A percentile compares a stretch with the other conserved stretches of the same genome.
Evolutionary conservation across 441 rosid species (phyloP).

Genomic region (Viola pubescens): DNA sequence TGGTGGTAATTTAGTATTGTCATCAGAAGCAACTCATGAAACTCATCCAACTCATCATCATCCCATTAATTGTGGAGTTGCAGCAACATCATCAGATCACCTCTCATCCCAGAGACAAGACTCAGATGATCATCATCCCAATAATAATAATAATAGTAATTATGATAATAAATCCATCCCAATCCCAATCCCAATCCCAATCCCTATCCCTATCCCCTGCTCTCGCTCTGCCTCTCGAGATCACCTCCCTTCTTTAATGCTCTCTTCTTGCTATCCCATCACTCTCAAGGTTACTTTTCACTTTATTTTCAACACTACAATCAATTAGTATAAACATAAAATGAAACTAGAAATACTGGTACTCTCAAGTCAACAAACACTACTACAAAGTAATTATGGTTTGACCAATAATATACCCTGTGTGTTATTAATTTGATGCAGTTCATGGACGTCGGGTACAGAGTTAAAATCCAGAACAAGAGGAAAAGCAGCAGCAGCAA

Average conservation of each 20-base stretch:
- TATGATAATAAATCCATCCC: neutral
- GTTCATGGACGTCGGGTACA: conserved; percentile 66
- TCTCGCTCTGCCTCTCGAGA: conserved; percentile 24
- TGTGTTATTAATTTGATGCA: conserved; percentile 22
- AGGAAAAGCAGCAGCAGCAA: conserved; percentile 13
- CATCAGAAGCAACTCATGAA: too few relatives aligned
- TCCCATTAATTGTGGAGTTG: too few relatives aligned
- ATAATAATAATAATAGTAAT: neutral
- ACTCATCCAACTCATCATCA: too few relatives aligned
- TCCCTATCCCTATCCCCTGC: neutral
- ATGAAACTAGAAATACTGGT: neutral
- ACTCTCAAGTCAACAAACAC: too few relatives aligned
- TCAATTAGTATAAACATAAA: neutral
- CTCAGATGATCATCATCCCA: too few relatives aligned
- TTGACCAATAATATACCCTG: conserved; percentile 7
- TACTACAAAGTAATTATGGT: neutral
- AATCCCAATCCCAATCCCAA: conserved; percentile 1
- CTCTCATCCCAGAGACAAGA: too few relatives aligned
- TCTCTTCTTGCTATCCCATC: conserved; percentile 56
- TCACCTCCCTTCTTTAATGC: conserved; percentile 30
- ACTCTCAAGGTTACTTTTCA: conserved; percentile 52
- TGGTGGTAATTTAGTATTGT: too few relatives aligned
- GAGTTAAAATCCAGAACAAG: conserved; percentile 37
- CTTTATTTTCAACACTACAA: too few relatives aligned
- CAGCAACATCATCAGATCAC: too few relatives aligned